Percentiles rank a stretch among this genome's conserved stretches.
These are phyloP conservation scores for Mycena citricolor DNA, from an alignment of 1,284 basidiomycete species.

Conservation along the genomic window DNA sequence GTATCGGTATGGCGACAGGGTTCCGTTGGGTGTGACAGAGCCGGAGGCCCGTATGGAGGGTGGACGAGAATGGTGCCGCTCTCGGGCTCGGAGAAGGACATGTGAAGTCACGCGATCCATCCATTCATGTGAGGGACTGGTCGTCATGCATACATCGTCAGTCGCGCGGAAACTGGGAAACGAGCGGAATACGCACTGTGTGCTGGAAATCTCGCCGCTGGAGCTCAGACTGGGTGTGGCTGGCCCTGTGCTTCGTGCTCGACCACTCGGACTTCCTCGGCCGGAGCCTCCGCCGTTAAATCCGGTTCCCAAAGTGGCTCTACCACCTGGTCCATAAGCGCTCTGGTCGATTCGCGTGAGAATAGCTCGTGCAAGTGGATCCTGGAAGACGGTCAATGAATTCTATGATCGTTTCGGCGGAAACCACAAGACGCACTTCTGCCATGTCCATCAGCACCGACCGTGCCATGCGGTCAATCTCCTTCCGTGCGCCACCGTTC, in stretches of 20 bases:
- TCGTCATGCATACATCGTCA: too few species aligned
- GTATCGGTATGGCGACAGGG: conserved; percentile 3
- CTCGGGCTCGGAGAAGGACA: conserved; percentile 12
- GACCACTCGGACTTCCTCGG: neutral
- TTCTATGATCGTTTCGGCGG: conserved; percentile 1
- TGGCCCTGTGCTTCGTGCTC: neutral
- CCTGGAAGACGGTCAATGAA: conserved; percentile 39
- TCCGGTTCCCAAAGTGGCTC: too few species aligned
- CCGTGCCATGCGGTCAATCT: conserved; percentile 57
- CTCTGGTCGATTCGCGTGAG: conserved; percentile 74
- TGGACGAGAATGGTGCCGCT: neutral
- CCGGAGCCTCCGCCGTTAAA: neutral
- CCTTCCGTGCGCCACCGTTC: neutral
- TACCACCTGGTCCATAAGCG: conserved; percentile 53
- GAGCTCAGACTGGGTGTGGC: conserved; percentile 45
- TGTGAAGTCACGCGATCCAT: conserved; percentile 58
- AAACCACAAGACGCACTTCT: conserved; percentile 35
- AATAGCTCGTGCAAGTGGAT: conserved; percentile 72
- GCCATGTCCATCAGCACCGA: conserved; percentile 58
- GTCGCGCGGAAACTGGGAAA: conserved; percentile 12
- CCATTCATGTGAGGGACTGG: conserved; percentile 80
- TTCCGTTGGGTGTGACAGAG: neutral
- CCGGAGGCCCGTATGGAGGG: neutral
- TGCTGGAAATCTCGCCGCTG: conserved; percentile 8
- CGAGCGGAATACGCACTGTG: conserved; percentile 19